These are phyloP conservation scores for Quercus tomentella DNA, from an alignment of 331 rosid species.

Conservation along the genomic window DNA sequence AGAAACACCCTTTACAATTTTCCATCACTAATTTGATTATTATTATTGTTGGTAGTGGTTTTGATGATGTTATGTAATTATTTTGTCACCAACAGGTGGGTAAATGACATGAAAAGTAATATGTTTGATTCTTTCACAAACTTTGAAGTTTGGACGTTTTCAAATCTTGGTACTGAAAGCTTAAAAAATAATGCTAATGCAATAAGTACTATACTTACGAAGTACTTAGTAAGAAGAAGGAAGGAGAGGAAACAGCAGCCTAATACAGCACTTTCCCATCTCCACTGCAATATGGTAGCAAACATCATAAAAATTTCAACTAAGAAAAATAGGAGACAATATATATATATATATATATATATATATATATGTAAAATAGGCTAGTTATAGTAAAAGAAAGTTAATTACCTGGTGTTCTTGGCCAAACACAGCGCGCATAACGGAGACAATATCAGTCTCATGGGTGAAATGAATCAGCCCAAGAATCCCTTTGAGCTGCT, in stretches of 20 bases:
- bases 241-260: constrained; percentile 43
- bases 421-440: constrained; percentile 28
- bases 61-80: background rate
- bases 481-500: constrained; percentile 51
- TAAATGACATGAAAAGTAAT: background rate
- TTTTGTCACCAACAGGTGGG: background rate
- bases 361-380: too few relatives aligned
- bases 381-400: background rate
- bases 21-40: too few relatives aligned
- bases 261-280: constrained; percentile 48
- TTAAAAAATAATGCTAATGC: background rate
- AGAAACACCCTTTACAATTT: background rate
- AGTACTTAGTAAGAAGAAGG: constrained; percentile 33
- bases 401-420: constrained; percentile 29
- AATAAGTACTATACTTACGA: constrained; percentile 22
- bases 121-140: background rate
- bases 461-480: constrained; percentile 53
- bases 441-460: constrained; percentile 43
- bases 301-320: background rate
- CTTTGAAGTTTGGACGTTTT: background rate
- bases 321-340: background rate
- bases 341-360: too few relatives aligned
- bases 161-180: background rate
- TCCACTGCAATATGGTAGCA: constrained; percentile 32
- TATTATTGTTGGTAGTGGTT: background rate